Evolutionary conservation across 305 asterid species (phyloP).

Genomic region (Fraxinus dipetala): DNA sequence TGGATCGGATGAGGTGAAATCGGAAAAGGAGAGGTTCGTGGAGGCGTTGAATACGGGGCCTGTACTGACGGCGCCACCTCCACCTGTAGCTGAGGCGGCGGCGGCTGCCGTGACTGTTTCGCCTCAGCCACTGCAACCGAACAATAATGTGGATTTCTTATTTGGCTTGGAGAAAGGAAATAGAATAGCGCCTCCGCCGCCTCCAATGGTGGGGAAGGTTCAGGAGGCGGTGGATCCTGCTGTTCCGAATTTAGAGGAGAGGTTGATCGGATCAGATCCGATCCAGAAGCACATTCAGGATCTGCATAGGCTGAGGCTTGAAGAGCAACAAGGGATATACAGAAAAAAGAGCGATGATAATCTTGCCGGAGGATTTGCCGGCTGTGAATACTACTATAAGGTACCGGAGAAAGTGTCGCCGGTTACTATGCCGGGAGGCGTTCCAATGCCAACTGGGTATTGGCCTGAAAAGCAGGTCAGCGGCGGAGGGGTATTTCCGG

Average conservation of each 20-base stretch:
- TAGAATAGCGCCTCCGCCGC: conserved; percentile 27
- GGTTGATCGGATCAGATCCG: conserved; percentile 60
- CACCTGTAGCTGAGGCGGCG: conserved; percentile 10
- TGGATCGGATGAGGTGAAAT: conserved; percentile 70
- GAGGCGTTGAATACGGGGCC: conserved; percentile 88
- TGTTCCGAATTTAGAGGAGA: conserved; percentile 43
- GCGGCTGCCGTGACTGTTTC: conserved; percentile 9
- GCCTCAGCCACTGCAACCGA: conserved; percentile 31
- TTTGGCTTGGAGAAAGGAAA: conserved; percentile 75
- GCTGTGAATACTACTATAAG: conserved; percentile 61
- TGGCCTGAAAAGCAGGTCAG: conserved; percentile 62
- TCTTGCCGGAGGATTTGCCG: conserved; percentile 43
- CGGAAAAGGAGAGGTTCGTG: conserved; percentile 86
- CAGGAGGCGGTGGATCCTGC: conserved; percentile 41
- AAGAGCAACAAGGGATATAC: conserved; percentile 60
- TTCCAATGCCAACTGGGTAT: conserved; percentile 29
- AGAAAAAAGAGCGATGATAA: conserved; percentile 62
- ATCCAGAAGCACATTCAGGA: conserved; percentile 96
- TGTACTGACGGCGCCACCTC: conserved; percentile 35
- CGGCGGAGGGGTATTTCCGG: conserved; percentile 43
- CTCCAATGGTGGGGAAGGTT: conserved; percentile 28
- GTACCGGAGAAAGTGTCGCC: conserved; percentile 48
- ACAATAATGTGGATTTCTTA: conserved; percentile 47
- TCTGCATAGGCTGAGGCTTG: conserved; percentile 71
- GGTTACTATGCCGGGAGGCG: conserved; percentile 37